Conservation (phyloP, 805 yeast species). For the Metschnikowia borealis region DNA sequence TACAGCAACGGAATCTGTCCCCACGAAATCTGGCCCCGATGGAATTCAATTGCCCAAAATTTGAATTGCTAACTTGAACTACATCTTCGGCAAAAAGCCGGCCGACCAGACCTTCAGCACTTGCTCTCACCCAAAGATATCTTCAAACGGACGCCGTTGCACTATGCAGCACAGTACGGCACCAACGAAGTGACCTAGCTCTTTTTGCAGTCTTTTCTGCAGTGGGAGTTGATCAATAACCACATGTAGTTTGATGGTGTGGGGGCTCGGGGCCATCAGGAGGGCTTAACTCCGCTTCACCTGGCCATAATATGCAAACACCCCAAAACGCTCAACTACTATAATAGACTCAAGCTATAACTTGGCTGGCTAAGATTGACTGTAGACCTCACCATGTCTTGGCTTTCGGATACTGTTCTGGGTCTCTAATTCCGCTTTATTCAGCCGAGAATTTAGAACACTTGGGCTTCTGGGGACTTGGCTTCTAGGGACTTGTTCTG, state of each 20-base stretch:
- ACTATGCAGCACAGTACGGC: conserved; percentile 87
- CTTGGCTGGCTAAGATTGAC: too few relatives aligned
- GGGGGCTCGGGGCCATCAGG: conserved; percentile 70
- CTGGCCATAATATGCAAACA: conserved; percentile 80
- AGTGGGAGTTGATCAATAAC: conserved; percentile 57
- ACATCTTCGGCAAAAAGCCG: conserved; percentile 52
- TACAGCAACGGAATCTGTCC: conserved; percentile 18
- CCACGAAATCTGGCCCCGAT: conserved; percentile 35
- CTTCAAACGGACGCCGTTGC: conserved; percentile 80
- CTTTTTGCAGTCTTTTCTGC: conserved; percentile 52
- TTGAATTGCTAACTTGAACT: conserved; percentile 50
- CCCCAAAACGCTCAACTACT: conserved; percentile 55
- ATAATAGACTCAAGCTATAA: too few relatives aligned
- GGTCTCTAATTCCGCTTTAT: too few relatives aligned
- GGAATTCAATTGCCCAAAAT: conserved; percentile 53
- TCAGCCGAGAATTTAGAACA: too few relatives aligned
- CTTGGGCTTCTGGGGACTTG: too few relatives aligned
- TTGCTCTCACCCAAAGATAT: conserved; percentile 63
- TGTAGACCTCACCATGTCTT: too few relatives aligned
- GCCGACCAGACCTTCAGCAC: conserved; percentile 12
- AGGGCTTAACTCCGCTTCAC: conserved; percentile 75
- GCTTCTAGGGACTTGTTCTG: too few relatives aligned
- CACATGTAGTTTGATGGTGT: conserved; percentile 51
- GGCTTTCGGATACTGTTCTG: too few relatives aligned
- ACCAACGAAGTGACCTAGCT: conserved; percentile 57